Conservation (phyloP, 2,329 filamentous ascomycete species). For the Tothia fuscella region DNA sequence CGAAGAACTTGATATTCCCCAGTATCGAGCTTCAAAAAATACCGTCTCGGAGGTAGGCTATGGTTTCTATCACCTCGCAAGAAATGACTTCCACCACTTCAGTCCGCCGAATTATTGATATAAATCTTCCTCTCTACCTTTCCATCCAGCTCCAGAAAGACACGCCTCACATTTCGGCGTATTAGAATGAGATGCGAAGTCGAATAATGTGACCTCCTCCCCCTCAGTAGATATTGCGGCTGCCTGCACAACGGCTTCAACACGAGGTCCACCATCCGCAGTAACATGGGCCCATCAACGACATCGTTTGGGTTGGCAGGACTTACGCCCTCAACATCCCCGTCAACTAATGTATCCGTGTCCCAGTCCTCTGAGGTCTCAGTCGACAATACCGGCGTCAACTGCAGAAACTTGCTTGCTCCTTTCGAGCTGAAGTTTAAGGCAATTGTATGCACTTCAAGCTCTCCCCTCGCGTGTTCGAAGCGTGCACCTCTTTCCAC, state of each 20-base stretch:
- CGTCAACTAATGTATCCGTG: not conserved
- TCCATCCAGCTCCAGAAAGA: not conserved
- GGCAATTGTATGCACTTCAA: not conserved
- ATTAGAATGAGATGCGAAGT: constrained; percentile 1
- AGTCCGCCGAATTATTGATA: too few species aligned
- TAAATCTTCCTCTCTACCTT: constrained; percentile 3
- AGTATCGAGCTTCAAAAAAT: too few species aligned
- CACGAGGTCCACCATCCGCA: constrained; percentile 5
- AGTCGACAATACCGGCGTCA: not conserved
- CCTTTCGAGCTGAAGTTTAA: not conserved
- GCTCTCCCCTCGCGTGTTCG: constrained; percentile 3
- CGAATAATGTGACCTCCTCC: constrained; percentile 4
- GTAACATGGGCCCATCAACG: not conserved
- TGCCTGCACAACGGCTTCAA: constrained; percentile 6
- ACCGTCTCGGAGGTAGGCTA: too few species aligned
- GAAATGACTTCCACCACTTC: too few species aligned
- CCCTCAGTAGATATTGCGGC: constrained; percentile 1
- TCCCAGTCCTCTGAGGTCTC: not conserved
- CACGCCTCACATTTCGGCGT: not conserved
- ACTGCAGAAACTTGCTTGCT: not conserved
- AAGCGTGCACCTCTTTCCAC: constrained; percentile 6
- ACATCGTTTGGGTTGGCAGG: not conserved
- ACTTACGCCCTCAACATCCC: not conserved
- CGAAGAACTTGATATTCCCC: too few species aligned
- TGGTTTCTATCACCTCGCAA: too few species aligned